Conservation (phyloP, 306 rosid genomes). For the Quercus agrifolia region DNA sequence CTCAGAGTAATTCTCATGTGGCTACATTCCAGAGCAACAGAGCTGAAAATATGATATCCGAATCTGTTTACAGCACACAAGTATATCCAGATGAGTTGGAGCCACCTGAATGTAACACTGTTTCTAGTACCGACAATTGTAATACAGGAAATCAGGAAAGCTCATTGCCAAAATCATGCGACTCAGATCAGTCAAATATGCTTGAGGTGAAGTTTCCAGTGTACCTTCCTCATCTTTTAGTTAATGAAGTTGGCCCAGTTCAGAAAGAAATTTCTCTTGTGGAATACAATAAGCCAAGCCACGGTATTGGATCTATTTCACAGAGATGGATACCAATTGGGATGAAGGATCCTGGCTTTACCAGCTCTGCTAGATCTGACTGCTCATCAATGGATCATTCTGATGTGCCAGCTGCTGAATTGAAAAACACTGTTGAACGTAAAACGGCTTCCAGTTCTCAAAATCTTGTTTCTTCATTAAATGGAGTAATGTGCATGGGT, state of each 20-base stretch:
- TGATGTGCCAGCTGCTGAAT: conserved; percentile 30
- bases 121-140: conserved; percentile 26
- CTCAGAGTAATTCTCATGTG: conserved; percentile 19
- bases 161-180: conserved; percentile 28
- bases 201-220: conserved; percentile 33
- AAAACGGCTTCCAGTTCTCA: conserved; percentile 26
- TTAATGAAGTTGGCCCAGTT: conserved; percentile 35
- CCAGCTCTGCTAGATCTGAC: conserved; percentile 32
- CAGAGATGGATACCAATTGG: conserved; percentile 78
- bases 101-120: conserved; percentile 16
- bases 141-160: conserved; percentile 30
- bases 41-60: conserved; percentile 35
- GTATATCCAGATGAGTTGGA: conserved; percentile 32
- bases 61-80: conserved; percentile 33
- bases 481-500: conserved; percentile 1
- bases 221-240: conserved; percentile 39
- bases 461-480: conserved; percentile 28
- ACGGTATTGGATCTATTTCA: conserved; percentile 37
- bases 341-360: conserved; percentile 38
- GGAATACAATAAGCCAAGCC: conserved; percentile 41
- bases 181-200: conserved; percentile 30
- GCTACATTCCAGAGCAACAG: conserved; percentile 20
- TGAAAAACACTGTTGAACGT: conserved; percentile 31
- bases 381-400: conserved; percentile 39
- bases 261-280: conserved; percentile 40